Conservation (phyloP, 75 land plant genomes). For the Pinus taeda region DNA sequence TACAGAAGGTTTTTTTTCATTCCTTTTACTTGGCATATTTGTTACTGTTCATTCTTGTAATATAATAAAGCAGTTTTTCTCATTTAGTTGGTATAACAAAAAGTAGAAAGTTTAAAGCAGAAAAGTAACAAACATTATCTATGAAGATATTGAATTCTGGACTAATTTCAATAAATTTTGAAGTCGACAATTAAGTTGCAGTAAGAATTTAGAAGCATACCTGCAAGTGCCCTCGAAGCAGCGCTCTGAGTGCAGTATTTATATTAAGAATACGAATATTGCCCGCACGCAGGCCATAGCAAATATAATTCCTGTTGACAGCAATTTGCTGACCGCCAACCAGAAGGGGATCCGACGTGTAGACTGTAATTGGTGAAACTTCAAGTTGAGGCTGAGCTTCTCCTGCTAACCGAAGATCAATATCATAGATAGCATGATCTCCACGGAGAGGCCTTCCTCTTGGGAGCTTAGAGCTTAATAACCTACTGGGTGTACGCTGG, state of each 20-base stretch:
- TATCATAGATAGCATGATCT: slow-evolving; percentile 68
- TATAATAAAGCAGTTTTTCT: too few relatives aligned
- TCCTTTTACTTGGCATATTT: too few relatives aligned
- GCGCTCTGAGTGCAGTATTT: slow-evolving; percentile 68
- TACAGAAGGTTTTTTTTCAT: too few relatives aligned
- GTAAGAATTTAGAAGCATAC: too few relatives aligned
- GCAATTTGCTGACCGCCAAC: slow-evolving; percentile 92
- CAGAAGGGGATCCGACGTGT: slow-evolving; percentile 70
- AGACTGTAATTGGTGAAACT: slow-evolving; percentile 91
- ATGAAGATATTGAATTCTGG: too few relatives aligned
- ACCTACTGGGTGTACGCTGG: slow-evolving; percentile 27
- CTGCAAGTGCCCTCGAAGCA: slow-evolving; percentile 68
- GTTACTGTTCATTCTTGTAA: too few relatives aligned
- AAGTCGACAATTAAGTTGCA: too few relatives aligned
- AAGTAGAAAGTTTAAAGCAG: too few relatives aligned
- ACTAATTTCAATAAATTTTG: too few relatives aligned
- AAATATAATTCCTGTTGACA: slow-evolving; percentile 80
- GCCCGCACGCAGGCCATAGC: slow-evolving; percentile 79
- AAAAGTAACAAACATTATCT: too few relatives aligned
- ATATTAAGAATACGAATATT: slow-evolving; percentile 86
- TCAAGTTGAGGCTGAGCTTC: slow-evolving; percentile 82
- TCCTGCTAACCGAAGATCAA: slow-evolving; percentile 60
- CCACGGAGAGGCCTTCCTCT: slow-evolving; percentile 60
- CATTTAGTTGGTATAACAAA: too few relatives aligned
- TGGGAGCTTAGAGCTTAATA: slow-evolving; percentile 66